Percentiles rank a stretch among this genome's conserved stretches.
phyloP scores from a whole-genome alignment of 2,329 filamentous ascomycete genomes.

The Fonsecaea pedrosoi region DNA sequence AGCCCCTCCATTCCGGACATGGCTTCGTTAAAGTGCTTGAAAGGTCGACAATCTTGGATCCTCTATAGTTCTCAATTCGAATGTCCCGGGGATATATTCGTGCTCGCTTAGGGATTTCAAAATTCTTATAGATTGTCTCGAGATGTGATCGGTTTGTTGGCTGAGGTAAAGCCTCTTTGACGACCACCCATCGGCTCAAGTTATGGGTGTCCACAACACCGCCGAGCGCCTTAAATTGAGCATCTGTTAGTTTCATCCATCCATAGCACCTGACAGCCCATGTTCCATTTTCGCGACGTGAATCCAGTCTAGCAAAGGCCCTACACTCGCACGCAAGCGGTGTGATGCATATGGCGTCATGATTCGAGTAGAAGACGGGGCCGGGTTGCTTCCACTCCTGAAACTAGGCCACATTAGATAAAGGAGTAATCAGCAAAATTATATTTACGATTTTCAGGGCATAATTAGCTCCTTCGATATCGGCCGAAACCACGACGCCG shows the following conservation, averaged over 20 bases:
- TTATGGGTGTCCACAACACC: slow-evolving; percentile 9
- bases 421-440: too few relatives aligned
- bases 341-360: slow-evolving; percentile 7
- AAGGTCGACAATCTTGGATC: slow-evolving; percentile 29
- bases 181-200: slow-evolving; percentile 24
- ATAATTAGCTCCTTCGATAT: too few relatives aligned
- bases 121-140: slow-evolving; percentile 11
- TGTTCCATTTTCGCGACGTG: slow-evolving; percentile 12
- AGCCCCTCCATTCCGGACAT: slow-evolving; percentile 19
- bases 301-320: slow-evolving; percentile 25
- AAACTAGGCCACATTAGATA: slow-evolving; percentile 16
- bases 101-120: slow-evolving; percentile 9
- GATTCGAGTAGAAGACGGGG: slow-evolving; percentile 20
- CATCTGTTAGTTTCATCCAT: slow-evolving; percentile 25
- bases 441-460: too few relatives aligned
- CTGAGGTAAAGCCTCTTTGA: slow-evolving; percentile 22
- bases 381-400: slow-evolving; percentile 27
- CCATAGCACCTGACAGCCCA: slow-evolving; percentile 23
- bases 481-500: too few relatives aligned
- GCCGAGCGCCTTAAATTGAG: slow-evolving; percentile 12
- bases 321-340: slow-evolving; percentile 23
- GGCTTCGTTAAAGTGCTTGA: slow-evolving; percentile 24
- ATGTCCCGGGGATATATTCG: slow-evolving; percentile 14
- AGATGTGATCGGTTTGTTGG: slow-evolving; percentile 6
- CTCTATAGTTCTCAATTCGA: slow-evolving; percentile 22